Evolutionary conservation across 164 flowering plant genomes (phyloP).

Genomic region (Vitis rotundifolia): DNA sequence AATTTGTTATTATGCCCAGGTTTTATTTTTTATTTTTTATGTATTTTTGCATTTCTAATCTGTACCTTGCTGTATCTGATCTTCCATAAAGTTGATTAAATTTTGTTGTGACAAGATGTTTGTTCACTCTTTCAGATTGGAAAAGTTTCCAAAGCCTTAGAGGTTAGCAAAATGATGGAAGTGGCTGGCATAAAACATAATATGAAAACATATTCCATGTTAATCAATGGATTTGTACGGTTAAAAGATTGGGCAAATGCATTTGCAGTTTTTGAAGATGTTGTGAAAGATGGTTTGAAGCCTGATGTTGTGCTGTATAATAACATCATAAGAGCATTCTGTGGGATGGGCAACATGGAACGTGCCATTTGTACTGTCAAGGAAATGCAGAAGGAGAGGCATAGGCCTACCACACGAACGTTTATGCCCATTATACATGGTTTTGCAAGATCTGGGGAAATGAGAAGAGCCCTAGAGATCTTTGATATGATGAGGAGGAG

Average conservation of each 20-base stretch:
- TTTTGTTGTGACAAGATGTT: background rate
- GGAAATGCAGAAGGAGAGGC: slow-evolving; percentile 79
- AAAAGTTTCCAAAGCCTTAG: slow-evolving; percentile 83
- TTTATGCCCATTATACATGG: slow-evolving; percentile 91
- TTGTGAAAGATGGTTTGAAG: slow-evolving; percentile 72
- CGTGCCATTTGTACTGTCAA: slow-evolving; percentile 80
- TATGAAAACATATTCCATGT: slow-evolving; percentile 94
- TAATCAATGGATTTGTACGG: slow-evolving; percentile 81
- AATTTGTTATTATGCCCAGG: too few relatives aligned
- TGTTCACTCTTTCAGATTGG: slow-evolving; percentile 58
- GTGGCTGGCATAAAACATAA: slow-evolving; percentile 79
- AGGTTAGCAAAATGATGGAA: slow-evolving; percentile 79
- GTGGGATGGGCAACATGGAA: slow-evolving; percentile 97
- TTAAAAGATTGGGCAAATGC: slow-evolving; percentile 97
- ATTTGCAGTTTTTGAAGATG: slow-evolving; percentile 89
- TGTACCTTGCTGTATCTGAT: background rate
- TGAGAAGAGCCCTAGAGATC: slow-evolving; percentile 69
- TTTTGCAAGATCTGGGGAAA: slow-evolving; percentile 83
- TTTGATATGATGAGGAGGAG: slow-evolving; percentile 86
- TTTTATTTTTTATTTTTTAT: too few relatives aligned
- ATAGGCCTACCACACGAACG: slow-evolving; percentile 79
- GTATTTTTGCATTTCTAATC: too few relatives aligned
- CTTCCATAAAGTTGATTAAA: background rate
- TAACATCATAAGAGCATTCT: slow-evolving; percentile 85
- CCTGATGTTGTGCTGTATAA: slow-evolving; percentile 94